Conservation (phyloP, 768 basidiomycete genomes). For the Calvatia gigantea region DNA sequence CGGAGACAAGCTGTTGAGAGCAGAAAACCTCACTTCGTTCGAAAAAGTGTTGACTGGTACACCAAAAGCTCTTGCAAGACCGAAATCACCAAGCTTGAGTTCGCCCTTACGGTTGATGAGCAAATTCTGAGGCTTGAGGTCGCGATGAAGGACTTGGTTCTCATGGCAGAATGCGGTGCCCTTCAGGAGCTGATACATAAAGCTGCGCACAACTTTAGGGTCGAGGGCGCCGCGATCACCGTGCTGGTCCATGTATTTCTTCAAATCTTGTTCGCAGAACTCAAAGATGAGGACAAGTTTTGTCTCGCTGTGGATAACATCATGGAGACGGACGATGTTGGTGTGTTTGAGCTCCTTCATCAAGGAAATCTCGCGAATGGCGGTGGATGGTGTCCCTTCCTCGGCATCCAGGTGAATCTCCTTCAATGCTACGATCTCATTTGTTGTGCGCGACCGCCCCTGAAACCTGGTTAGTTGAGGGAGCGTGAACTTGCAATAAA, state of each 20-base stretch:
- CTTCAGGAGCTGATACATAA: conserved; percentile 97
- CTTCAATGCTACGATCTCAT: conserved; percentile 96
- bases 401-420: conserved; percentile 99
- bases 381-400: conserved; percentile 97
- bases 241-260: conserved; percentile 98
- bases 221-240: conserved; percentile 95
- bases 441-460: conserved; percentile 96
- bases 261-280: conserved; percentile 96
- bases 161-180: conserved; percentile 99
- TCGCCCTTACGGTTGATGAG: conserved; percentile 97
- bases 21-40: conserved; percentile 64
- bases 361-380: conserved; percentile 97
- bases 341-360: conserved; percentile 99
- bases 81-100: conserved; percentile 96
- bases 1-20: neutral
- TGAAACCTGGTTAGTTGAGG: conserved; percentile 23
- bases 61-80: conserved; percentile 94
- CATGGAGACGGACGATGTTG: conserved; percentile 97
- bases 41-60: conserved; percentile 99
- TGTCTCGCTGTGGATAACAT: conserved; percentile 98
- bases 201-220: conserved; percentile 85
- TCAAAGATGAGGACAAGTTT: conserved; percentile 99
- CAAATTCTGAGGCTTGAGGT: conserved; percentile 97
- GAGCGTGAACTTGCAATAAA: neutral
- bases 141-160: conserved; percentile 95